Evolutionary conservation across 139 green algal genomes (phyloP).

Genomic region (Chlamydomonas schloesseri): DNA sequence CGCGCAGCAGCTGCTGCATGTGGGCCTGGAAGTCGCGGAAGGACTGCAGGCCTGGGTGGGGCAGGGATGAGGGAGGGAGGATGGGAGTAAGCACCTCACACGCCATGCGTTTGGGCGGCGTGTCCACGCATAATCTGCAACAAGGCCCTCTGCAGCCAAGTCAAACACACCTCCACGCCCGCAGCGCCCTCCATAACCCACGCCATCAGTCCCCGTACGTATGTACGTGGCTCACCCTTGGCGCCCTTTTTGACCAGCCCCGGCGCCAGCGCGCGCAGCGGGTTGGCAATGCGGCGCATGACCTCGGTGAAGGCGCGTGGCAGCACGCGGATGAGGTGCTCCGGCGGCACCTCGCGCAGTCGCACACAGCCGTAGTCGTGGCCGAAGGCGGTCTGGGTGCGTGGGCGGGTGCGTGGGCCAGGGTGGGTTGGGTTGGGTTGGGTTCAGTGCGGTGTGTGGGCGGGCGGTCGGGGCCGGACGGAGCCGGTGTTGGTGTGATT

Average conservation of each 20-base stretch:
- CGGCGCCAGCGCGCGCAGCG: constrained; percentile 22
- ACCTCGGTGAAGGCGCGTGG: constrained; percentile 68
- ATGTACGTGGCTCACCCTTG: constrained; percentile 40
- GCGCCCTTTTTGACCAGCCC: constrained; percentile 47
- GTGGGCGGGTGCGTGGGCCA: not conserved
- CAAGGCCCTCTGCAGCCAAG: too few relatives aligned
- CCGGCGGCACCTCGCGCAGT: constrained; percentile 38
- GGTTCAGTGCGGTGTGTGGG: not conserved
- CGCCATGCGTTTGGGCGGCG: too few relatives aligned
- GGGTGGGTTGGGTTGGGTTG: not conserved
- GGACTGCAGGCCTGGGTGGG: constrained; percentile 41
- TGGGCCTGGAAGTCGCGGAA: constrained; percentile 64
- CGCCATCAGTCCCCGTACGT: too few relatives aligned
- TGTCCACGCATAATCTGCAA: too few relatives aligned
- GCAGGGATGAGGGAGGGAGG: too few relatives aligned
- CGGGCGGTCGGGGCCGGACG: too few relatives aligned
- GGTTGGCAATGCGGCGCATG: constrained; percentile 61
- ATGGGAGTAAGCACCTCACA: too few relatives aligned
- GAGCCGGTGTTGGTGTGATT: too few relatives aligned
- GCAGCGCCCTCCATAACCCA: too few relatives aligned
- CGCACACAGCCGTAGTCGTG: constrained; percentile 59
- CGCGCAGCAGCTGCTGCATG: constrained; percentile 59
- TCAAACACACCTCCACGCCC: too few relatives aligned
- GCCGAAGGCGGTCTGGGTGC: constrained; percentile 53
- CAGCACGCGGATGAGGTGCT: constrained; percentile 64